Percentiles rank a stretch among this genome's conserved stretches.
Conservation (phyloP, 108 stramenopile genomes). For the Aurantiochytrium sp. region DNA sequence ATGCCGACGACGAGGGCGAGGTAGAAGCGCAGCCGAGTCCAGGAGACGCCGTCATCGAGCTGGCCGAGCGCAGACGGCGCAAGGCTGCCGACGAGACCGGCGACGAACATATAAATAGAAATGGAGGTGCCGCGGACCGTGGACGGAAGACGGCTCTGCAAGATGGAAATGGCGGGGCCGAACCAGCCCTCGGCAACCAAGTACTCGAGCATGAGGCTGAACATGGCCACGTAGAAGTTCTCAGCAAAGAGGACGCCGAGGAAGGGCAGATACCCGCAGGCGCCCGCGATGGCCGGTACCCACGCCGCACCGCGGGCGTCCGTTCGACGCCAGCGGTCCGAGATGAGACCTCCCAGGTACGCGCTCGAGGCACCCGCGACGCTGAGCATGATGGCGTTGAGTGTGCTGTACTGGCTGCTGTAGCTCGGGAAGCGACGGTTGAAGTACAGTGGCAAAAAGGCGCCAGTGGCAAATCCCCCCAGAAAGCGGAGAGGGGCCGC, state of each 20-base stretch:
- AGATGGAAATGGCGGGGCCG: conserved; percentile 17
- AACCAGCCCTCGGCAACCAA: conserved; percentile 11
- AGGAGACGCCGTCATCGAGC: not conserved
- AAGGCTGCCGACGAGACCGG: not conserved
- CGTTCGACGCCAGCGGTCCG: not conserved
- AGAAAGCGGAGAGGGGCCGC: conserved; percentile 16
- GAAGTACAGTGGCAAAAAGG: not conserved
- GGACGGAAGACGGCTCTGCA: not conserved
- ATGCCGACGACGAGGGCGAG: not conserved
- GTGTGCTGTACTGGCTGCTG: not conserved
- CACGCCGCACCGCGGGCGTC: not conserved
- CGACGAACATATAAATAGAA: conserved; percentile 13
- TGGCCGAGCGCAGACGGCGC: not conserved
- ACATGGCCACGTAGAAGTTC: not conserved
- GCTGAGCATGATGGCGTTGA: not conserved
- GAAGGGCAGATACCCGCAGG: not conserved
- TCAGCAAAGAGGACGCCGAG: not conserved
- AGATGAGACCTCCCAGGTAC: not conserved
- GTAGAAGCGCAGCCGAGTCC: not conserved
- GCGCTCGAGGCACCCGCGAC: not conserved
- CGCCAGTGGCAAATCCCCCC: not conserved
- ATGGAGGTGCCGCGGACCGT: not conserved
- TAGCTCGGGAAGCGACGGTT: not conserved
- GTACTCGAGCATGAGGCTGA: conserved; percentile 19
- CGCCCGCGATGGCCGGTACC: not conserved